phyloP scores from a whole-genome alignment of 2,329 filamentous ascomycete genomes.

The Cyphellophora europaea region DNA sequence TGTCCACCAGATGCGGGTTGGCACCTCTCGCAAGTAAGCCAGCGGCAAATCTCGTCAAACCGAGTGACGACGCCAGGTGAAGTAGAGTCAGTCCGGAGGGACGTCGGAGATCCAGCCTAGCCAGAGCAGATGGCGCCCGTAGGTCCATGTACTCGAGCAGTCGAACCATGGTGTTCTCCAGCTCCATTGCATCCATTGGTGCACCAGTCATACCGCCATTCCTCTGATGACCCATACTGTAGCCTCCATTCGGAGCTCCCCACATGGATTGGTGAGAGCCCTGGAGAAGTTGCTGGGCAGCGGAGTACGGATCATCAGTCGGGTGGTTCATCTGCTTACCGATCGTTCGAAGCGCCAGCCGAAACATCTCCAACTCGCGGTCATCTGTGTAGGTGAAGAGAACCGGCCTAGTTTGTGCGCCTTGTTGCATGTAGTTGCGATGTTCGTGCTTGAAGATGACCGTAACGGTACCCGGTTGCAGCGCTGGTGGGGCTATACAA shows the following conservation, averaged over 20 bases:
- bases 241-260: conserved; percentile 22
- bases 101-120: conserved; percentile 56
- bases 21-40: conserved; percentile 70
- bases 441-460: conserved; percentile 57
- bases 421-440: conserved; percentile 35
- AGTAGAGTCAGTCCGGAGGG: conserved; percentile 70
- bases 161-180: conserved; percentile 61
- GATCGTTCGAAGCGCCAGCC: conserved; percentile 33
- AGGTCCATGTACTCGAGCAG: conserved; percentile 71
- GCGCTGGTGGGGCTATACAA: conserved; percentile 64
- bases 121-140: conserved; percentile 34
- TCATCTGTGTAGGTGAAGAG: conserved; percentile 61
- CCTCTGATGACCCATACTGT: conserved; percentile 36
- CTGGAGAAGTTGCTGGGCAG: conserved; percentile 33
- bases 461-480: conserved; percentile 57
- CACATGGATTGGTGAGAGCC: conserved; percentile 16
- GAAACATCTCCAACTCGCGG: conserved; percentile 38
- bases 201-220: conserved; percentile 33
- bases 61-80: conserved; percentile 67
- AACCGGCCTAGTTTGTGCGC: conserved; percentile 34
- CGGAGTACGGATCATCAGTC: conserved; percentile 40
- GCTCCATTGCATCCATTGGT: conserved; percentile 35
- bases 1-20: conserved; percentile 64
- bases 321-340: conserved; percentile 38
- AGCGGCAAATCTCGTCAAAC: conserved; percentile 65